A percentile compares a stretch with the other conserved stretches of the same genome.
These are phyloP conservation scores for Tuber calosporum DNA, from an alignment of 495 filamentous ascomycete species.

Conservation along the genomic window DNA sequence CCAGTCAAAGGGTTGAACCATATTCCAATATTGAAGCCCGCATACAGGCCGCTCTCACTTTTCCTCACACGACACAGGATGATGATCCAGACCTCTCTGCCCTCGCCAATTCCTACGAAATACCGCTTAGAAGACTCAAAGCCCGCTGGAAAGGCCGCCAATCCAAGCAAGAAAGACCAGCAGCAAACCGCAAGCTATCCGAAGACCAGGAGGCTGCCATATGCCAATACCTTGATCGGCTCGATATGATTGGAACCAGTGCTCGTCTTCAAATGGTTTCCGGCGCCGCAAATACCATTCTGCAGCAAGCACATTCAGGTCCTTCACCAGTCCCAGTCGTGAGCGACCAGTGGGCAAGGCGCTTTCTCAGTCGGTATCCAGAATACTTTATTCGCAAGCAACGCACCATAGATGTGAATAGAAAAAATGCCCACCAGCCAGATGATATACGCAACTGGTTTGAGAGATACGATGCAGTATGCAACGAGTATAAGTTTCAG, in stretches of 20 bases:
- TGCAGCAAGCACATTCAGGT: constrained; percentile 7
- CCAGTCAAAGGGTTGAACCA: no score
- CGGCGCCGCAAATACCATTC: constrained; percentile 20
- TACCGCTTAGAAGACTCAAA: not conserved
- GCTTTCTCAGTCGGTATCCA: constrained; percentile 33
- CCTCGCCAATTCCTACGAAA: no score
- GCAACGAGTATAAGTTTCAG: constrained; percentile 16
- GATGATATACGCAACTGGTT: no score
- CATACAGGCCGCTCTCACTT: no score
- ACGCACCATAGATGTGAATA: no score
- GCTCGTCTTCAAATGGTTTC: constrained; percentile 15
- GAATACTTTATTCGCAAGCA: no score
- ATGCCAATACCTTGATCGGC: constrained; percentile 20
- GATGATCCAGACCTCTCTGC: no score
- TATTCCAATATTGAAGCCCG: no score
- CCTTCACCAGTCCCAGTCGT: constrained; percentile 5
- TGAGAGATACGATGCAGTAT: constrained; percentile 6
- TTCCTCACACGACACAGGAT: no score
- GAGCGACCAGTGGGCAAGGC: constrained; percentile 17
- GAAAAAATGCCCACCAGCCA: no score
- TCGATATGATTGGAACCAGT: constrained; percentile 18
- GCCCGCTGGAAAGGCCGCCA: constrained; percentile 7
- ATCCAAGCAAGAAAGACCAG: constrained; percentile 9
- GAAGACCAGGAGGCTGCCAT: constrained; percentile 18
- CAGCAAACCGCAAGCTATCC: constrained; percentile 13